Percentiles rank a stretch among this genome's conserved stretches.
phyloP scores from a whole-genome alignment of 2,329 filamentous ascomycete genomes.

The Epicoccum sorghinum region DNA sequence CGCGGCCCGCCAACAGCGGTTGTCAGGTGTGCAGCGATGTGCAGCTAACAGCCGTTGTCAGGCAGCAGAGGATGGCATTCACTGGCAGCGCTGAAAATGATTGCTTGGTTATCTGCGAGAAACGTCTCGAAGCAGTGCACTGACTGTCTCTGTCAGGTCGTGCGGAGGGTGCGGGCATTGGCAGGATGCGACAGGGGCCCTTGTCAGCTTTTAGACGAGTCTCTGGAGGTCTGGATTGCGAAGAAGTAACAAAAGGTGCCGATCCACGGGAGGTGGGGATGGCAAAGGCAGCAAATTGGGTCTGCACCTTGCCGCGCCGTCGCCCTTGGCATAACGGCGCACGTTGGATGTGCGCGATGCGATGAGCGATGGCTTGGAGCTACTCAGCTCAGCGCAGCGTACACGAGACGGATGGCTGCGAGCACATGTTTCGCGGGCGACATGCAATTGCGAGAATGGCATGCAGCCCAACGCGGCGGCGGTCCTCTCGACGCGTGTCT shows the following conservation, averaged over 20 bases:
- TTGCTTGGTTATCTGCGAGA: not conserved
- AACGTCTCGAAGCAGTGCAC: slow-evolving; percentile 7
- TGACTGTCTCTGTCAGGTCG: slow-evolving; percentile 1
- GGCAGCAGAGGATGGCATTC: not conserved
- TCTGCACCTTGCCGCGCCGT: not conserved
- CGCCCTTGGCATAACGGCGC: not conserved
- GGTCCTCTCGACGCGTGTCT: too few species aligned
- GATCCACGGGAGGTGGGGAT: slow-evolving; percentile 9
- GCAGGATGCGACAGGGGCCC: slow-evolving; percentile 4
- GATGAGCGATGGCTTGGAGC: too few species aligned
- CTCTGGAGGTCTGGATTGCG: slow-evolving; percentile 5
- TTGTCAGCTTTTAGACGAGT: slow-evolving; percentile 1
- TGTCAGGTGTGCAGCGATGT: not conserved
- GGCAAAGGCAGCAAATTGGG: not conserved
- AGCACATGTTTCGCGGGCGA: too few species aligned
- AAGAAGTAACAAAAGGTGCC: slow-evolving; percentile 1
- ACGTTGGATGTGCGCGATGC: too few species aligned
- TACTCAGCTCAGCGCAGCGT: too few species aligned
- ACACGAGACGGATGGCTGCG: too few species aligned
- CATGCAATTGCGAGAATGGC: slow-evolving; percentile 13
- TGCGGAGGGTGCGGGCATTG: not conserved
- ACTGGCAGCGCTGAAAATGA: not conserved
- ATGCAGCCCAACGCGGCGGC: not conserved
- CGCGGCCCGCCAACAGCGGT: slow-evolving; percentile 20
- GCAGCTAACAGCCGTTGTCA: slow-evolving; percentile 16